These are phyloP conservation scores for Colletotrichum plurivorum DNA, from an alignment of 2,329 filamentous ascomycete species.

Conservation along the genomic window DNA sequence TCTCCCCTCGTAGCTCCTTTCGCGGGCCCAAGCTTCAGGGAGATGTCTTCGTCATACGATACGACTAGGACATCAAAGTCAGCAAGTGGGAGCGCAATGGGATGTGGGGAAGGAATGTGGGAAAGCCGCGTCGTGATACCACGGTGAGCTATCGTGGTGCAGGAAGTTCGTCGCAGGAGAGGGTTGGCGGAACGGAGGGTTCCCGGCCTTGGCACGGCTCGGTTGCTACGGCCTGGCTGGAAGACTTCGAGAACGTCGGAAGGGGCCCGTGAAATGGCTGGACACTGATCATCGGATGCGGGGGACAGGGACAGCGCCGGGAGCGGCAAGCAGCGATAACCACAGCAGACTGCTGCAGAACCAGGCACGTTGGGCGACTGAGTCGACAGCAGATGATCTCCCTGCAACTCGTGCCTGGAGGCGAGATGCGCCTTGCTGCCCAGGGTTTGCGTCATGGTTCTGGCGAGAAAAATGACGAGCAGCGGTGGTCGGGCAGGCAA, in stretches of 20 bases:
- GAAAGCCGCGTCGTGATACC: constrained; percentile 7
- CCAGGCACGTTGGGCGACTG: constrained; percentile 4
- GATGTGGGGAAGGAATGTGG: constrained; percentile 11
- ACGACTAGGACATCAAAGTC: background rate
- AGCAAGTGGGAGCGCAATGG: constrained; percentile 5
- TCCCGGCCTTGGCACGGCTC: constrained; percentile 29
- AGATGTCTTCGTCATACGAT: background rate
- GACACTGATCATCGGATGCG: constrained; percentile 17
- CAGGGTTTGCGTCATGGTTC: constrained; percentile 28
- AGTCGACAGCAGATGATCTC: constrained; percentile 29
- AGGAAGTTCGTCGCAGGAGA: constrained; percentile 35
- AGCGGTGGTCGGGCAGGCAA: constrained; percentile 21
- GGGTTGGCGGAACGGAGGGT: constrained; percentile 18
- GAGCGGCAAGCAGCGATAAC: constrained; percentile 1
- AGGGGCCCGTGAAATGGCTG: constrained; percentile 4
- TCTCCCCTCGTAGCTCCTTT: constrained; percentile 1
- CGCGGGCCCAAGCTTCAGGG: constrained; percentile 14
- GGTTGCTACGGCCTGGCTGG: constrained; percentile 3
- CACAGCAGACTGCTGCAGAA: background rate
- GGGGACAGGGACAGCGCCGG: constrained; percentile 10
- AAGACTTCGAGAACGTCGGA: constrained; percentile 35
- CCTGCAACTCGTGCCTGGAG: constrained; percentile 11
- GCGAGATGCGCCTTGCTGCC: background rate
- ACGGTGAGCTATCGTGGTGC: constrained; percentile 13
- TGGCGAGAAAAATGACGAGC: constrained; percentile 13